These are phyloP conservation scores for Debaryomyces hansenii DNA, from an alignment of 805 yeast species.

Conservation along the genomic window DNA sequence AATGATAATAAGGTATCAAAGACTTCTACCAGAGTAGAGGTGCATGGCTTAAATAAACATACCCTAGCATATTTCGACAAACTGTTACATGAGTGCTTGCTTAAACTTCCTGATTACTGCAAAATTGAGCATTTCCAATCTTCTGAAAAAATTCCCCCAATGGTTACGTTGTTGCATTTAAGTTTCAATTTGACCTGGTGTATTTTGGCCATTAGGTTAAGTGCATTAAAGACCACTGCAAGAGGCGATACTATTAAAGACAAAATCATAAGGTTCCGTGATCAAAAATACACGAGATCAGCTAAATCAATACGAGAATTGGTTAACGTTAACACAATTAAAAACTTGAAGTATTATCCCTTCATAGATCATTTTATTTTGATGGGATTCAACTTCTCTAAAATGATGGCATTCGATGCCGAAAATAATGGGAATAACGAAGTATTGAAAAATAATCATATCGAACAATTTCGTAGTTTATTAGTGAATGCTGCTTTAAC, in stretches of 20 bases:
- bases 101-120: conserved; percentile 15
- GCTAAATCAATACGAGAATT: conserved; percentile 9
- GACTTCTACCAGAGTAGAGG: not conserved
- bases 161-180: conserved; percentile 16
- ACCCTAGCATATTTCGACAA: conserved; percentile 12
- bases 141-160: conserved; percentile 11
- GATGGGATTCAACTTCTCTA: conserved; percentile 17
- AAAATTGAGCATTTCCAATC: conserved; percentile 3
- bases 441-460: conserved; percentile 2
- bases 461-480: conserved; percentile 7
- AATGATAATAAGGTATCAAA: not conserved
- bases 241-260: conserved; percentile 3
- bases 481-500: conserved; percentile 8
- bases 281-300: conserved; percentile 14
- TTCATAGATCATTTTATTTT: conserved; percentile 16
- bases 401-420: conserved; percentile 14
- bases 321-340: conserved; percentile 5
- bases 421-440: conserved; percentile 4
- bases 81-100: conserved; percentile 6
- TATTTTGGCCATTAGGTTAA: conserved; percentile 15
- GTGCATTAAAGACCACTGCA: conserved; percentile 1
- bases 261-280: conserved; percentile 8
- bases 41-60: conserved; percentile 5
- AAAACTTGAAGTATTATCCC: conserved; percentile 11
- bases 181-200: conserved; percentile 17